A percentile compares a stretch with the other conserved stretches of the same genome.
Evolutionary conservation across 208 protist species (phyloP).

Genomic region (Strigomonas culicis): DNA sequence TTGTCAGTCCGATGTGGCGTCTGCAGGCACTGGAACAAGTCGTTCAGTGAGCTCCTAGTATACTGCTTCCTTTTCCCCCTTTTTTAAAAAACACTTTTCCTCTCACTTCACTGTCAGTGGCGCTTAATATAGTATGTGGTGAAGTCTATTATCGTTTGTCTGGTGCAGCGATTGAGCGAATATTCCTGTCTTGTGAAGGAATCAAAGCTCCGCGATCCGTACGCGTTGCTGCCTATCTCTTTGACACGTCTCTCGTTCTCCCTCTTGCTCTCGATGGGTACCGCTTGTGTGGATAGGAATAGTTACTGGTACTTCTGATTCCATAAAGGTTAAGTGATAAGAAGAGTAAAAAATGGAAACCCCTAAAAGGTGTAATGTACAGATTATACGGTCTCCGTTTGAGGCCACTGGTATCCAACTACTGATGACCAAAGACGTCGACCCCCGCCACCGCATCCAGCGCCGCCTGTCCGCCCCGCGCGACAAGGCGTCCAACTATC

Average conservation of each 20-base stretch:
- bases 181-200: too few species aligned
- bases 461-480: not conserved
- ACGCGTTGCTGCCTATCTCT: too few species aligned
- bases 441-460: constrained; percentile 13
- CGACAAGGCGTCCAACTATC: not conserved
- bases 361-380: constrained; percentile 24
- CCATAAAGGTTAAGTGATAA: too few species aligned
- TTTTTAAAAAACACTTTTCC: not conserved
- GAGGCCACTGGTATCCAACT: constrained; percentile 55
- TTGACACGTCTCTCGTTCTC: too few species aligned
- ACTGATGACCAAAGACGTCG: constrained; percentile 15
- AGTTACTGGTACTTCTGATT: too few species aligned
- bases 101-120: not conserved
- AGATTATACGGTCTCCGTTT: constrained; percentile 59
- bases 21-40: not conserved
- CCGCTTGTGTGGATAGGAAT: too few species aligned
- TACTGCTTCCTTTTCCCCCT: not conserved
- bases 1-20: not conserved
- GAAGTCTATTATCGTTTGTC: too few species aligned
- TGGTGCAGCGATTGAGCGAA: too few species aligned
- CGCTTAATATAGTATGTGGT: too few species aligned
- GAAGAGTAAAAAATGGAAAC: constrained; percentile 12
- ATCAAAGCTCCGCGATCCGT: too few species aligned
- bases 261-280: too few species aligned
- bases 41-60: not conserved